A percentile compares a stretch with the other conserved stretches of the same genome.
Evolutionary conservation across 2,329 filamentous ascomycete genomes (phyloP).

Genomic region (Xylaria digitata): DNA sequence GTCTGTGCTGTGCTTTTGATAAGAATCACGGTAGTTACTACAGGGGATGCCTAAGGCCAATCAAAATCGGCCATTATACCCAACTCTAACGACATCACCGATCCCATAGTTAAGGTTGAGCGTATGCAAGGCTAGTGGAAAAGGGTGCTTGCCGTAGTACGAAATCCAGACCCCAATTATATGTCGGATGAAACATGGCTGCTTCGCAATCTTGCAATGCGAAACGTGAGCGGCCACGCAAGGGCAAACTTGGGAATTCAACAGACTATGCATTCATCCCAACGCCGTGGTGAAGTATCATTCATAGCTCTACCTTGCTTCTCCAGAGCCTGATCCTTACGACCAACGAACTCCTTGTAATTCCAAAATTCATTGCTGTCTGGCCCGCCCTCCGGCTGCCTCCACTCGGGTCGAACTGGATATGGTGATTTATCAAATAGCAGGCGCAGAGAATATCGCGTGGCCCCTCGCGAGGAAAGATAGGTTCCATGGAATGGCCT

Average conservation of each 20-base stretch:
- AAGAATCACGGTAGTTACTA: no score
- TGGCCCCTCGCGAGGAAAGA: background rate
- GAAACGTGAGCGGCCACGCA: no score
- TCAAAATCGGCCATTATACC: no score
- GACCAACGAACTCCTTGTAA: background rate
- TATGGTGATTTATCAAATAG: slow-evolving; percentile 3
- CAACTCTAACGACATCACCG: no score
- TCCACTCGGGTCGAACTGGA: background rate
- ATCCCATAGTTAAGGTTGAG: no score
- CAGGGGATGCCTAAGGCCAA: no score
- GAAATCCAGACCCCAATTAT: no score
- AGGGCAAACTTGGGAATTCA: background rate
- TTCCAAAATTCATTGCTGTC: slow-evolving; percentile 2
- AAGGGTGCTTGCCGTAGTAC: no score
- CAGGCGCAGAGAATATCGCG: background rate
- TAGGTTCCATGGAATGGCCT: background rate
- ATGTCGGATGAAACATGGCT: no score
- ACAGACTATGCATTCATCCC: background rate
- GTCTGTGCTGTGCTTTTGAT: no score
- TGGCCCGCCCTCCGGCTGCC: background rate
- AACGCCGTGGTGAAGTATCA: background rate
- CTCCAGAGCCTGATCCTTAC: background rate
- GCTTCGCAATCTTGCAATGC: no score
- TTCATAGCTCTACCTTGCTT: slow-evolving; percentile 6
- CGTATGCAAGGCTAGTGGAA: no score